A percentile compares a stretch with the other conserved stretches of the same genome.
Evolutionary conservation across 1,139 yeast genomes (phyloP).

Genomic region (Saccharomyces hybrid): DNA sequence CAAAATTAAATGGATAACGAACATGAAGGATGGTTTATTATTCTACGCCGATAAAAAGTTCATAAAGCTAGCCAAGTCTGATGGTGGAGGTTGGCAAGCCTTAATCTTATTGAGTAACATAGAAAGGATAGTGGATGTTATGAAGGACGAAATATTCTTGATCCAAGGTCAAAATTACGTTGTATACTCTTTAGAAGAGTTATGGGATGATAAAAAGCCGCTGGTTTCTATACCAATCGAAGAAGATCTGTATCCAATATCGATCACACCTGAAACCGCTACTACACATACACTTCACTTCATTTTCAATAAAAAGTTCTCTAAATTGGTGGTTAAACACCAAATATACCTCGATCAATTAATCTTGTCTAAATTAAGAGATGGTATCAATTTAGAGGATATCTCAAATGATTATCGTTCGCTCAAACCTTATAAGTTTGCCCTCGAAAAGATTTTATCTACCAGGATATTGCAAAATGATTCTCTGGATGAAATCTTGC

Average conservation of each 20-base stretch:
- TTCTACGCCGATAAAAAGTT: slow-evolving; percentile 18
- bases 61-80: slow-evolving; percentile 12
- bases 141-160: slow-evolving; percentile 21
- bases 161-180: slow-evolving; percentile 16
- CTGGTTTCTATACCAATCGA: slow-evolving; percentile 14
- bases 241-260: slow-evolving; percentile 28
- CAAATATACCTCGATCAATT: slow-evolving; percentile 28
- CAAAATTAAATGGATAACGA: slow-evolving; percentile 22
- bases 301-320: slow-evolving; percentile 13
- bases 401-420: slow-evolving; percentile 19
- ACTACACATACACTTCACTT: slow-evolving; percentile 24
- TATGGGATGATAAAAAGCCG: slow-evolving; percentile 19
- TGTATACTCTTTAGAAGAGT: slow-evolving; percentile 16
- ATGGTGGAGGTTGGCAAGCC: slow-evolving; percentile 14
- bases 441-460: slow-evolving; percentile 28
- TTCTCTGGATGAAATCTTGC: slow-evolving; percentile 44
- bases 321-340: slow-evolving; percentile 22
- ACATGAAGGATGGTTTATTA: slow-evolving; percentile 21
- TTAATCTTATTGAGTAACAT: slow-evolving; percentile 17
- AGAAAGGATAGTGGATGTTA: slow-evolving; percentile 26
- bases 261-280: slow-evolving; percentile 25
- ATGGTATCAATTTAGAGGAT: slow-evolving; percentile 11
- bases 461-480: slow-evolving; percentile 36
- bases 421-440: slow-evolving; percentile 26
- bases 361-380: slow-evolving; percentile 15